Conservation (phyloP, 2,329 filamentous ascomycete genomes). For the Neurospora sp. region DNA sequence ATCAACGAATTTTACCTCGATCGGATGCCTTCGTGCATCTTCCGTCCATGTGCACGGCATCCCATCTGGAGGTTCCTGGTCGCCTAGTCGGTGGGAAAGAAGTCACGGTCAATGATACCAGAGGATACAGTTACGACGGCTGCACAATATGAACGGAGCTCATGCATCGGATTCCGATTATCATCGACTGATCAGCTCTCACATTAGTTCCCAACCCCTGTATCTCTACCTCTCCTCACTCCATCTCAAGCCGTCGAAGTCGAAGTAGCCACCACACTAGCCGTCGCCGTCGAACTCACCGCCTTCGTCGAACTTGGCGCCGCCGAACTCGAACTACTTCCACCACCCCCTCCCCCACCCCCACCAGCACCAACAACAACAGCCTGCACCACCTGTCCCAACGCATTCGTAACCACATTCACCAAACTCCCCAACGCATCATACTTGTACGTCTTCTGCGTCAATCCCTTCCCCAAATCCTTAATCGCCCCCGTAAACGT, state of each 20-base stretch:
- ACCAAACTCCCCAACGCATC: slow-evolving; percentile 39
- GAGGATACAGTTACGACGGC: not conserved
- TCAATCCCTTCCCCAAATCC: slow-evolving; percentile 25
- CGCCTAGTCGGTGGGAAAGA: too few species aligned
- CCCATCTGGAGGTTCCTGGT: too few species aligned
- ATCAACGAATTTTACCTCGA: too few species aligned
- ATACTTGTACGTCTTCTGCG: slow-evolving; percentile 44
- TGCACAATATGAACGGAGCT: not conserved
- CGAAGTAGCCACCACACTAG: not conserved
- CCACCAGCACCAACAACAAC: slow-evolving; percentile 21
- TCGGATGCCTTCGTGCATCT: too few species aligned
- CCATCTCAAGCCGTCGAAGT: not conserved
- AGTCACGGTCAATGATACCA: not conserved
- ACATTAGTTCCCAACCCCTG: not conserved
- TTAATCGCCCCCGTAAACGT: slow-evolving; percentile 33
- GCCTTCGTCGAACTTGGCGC: not conserved
- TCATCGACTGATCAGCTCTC: not conserved
- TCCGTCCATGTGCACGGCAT: too few species aligned
- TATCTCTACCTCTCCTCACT: not conserved
- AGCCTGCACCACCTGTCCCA: slow-evolving; percentile 45
- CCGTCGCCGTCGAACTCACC: not conserved
- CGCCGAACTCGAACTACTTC: not conserved
- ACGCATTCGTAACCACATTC: slow-evolving; percentile 44
- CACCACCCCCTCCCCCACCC: slow-evolving; percentile 4
- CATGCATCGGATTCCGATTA: not conserved